Evolutionary conservation across 257 asterid species (phyloP).

Genomic region (Gentiana straminea): DNA sequence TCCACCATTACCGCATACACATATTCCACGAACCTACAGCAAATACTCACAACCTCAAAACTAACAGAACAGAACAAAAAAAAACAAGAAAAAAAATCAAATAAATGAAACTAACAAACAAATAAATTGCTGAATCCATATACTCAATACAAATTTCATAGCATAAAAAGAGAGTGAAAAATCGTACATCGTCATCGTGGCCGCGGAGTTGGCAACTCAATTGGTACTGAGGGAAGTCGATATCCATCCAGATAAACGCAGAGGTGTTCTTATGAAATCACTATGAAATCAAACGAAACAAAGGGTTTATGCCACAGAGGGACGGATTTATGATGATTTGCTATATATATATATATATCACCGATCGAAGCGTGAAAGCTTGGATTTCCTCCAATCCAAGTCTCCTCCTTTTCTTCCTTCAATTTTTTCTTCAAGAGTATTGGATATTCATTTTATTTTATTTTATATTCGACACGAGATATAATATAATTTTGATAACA

Average conservation of each 20-base stretch:
- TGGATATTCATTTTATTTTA: too few relatives aligned
- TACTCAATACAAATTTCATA: background rate
- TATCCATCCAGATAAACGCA: conserved; percentile 35
- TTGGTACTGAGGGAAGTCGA: conserved; percentile 61
- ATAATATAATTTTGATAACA: too few relatives aligned
- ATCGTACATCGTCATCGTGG: conserved; percentile 91
- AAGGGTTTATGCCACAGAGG: too few relatives aligned
- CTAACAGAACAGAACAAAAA: background rate
- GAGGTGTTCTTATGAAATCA: background rate
- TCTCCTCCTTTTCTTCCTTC: too few relatives aligned
- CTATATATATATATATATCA: too few relatives aligned
- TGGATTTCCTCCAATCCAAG: too few relatives aligned
- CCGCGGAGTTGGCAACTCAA: conserved; percentile 78
- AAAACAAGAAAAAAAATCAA: background rate
- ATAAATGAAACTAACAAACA: background rate
- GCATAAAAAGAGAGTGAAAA: background rate
- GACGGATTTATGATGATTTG: too few relatives aligned
- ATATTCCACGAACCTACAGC: conserved; percentile 83
- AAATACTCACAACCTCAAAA: background rate
- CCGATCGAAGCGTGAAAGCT: too few relatives aligned
- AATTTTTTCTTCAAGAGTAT: too few relatives aligned
- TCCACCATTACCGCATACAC: conserved; percentile 69
- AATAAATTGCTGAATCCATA: background rate
- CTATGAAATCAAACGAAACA: too few relatives aligned
- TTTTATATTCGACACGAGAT: too few relatives aligned